Conservation (phyloP, 495 filamentous ascomycete genomes). For the Penicillium malachiteum region DNA sequence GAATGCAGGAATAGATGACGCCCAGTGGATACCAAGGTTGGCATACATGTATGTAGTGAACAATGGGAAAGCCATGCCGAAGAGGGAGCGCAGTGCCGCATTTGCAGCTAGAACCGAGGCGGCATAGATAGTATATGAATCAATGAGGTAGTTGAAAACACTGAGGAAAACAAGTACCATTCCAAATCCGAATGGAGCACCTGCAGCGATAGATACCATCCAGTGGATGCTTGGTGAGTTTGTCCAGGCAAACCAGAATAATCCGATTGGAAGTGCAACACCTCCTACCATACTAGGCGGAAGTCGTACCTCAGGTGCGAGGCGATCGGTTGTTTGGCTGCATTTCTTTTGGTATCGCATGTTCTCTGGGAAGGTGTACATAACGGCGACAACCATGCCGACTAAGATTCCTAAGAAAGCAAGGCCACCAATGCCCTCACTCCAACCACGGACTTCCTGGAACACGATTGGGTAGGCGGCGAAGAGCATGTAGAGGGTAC, state of each 20-base stretch:
- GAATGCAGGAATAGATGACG: slow-evolving; percentile 70
- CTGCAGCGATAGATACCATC: slow-evolving; percentile 58
- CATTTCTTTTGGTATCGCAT: slow-evolving; percentile 36
- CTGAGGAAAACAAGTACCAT: slow-evolving; percentile 69
- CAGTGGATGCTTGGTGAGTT: slow-evolving; percentile 65
- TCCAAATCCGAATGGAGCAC: slow-evolving; percentile 66
- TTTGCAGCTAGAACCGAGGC: slow-evolving; percentile 75
- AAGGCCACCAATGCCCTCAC: slow-evolving; percentile 63
- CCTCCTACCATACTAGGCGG: slow-evolving; percentile 39
- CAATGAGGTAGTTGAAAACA: slow-evolving; percentile 72
- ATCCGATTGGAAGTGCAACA: slow-evolving; percentile 40
- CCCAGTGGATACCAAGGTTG: slow-evolving; percentile 75
- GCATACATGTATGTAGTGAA: slow-evolving; percentile 75
- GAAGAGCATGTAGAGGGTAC: slow-evolving; percentile 77
- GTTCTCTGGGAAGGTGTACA: slow-evolving; percentile 41
- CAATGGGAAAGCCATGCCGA: slow-evolving; percentile 74
- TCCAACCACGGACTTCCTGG: slow-evolving; percentile 69
- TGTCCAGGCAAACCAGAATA: slow-evolving; percentile 67
- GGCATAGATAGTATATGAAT: slow-evolving; percentile 72
- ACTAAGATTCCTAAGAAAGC: slow-evolving; percentile 73
- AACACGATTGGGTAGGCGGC: slow-evolving; percentile 76
- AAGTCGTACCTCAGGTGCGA: slow-evolving; percentile 43
- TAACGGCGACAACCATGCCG: slow-evolving; percentile 67
- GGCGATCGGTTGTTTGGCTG: slow-evolving; percentile 27
- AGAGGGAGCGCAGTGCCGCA: slow-evolving; percentile 59